phyloP scores from a whole-genome alignment of 805 yeast species.

The Myxozyma melibiosi region DNA sequence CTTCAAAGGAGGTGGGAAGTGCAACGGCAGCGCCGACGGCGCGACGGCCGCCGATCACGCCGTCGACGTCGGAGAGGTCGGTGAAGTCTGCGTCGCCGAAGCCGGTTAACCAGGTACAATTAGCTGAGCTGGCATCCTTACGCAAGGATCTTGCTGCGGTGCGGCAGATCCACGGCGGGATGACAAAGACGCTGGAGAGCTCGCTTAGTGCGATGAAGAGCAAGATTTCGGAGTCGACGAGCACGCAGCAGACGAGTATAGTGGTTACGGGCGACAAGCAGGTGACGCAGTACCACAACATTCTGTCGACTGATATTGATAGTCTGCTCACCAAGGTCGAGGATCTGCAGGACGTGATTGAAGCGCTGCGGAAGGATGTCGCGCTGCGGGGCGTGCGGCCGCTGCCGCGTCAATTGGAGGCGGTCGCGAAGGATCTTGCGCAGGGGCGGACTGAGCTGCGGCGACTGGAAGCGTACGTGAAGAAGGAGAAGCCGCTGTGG shows the following conservation, averaged over 20 bases:
- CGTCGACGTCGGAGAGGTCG: conserved; percentile 6
- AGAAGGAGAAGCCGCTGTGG: conserved; percentile 79
- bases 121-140: conserved; percentile 49
- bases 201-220: conserved; percentile 50
- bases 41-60: conserved; percentile 7
- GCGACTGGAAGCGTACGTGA: conserved; percentile 61
- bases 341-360: conserved; percentile 89
- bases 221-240: conserved; percentile 44
- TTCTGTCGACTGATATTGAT: conserved; percentile 78
- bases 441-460: conserved; percentile 57
- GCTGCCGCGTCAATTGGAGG: conserved; percentile 67
- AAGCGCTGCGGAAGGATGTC: conserved; percentile 84
- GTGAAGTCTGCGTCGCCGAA: not conserved
- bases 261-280: conserved; percentile 46
- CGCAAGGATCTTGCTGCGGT: conserved; percentile 62
- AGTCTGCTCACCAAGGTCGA: conserved; percentile 75
- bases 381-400: conserved; percentile 89
- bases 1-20: not conserved
- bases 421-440: conserved; percentile 64
- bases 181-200: conserved; percentile 48
- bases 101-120: conserved; percentile 4
- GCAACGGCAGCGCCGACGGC: not conserved
- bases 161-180: conserved; percentile 55
- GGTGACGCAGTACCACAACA: conserved; percentile 74
- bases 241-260: conserved; percentile 22